These are phyloP conservation scores for Penicillium sp. DNA, from an alignment of 2,329 filamentous ascomycete genomes.

Conservation along the genomic window DNA sequence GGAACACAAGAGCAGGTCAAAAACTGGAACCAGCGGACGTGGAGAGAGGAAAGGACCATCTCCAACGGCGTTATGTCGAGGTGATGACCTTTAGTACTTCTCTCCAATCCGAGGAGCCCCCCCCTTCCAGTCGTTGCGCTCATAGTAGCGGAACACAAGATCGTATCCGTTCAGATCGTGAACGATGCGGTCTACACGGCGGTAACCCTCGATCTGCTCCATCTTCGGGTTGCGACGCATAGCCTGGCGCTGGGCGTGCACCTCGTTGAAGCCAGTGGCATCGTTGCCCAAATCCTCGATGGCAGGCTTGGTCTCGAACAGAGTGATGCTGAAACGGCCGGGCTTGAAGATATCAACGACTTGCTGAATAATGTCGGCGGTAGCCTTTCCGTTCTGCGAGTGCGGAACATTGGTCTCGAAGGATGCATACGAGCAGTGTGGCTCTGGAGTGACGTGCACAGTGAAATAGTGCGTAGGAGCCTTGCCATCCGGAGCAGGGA, in stretches of 20 bases:
- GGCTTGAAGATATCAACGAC: slow-evolving; percentile 96
- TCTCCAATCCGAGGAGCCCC: slow-evolving; percentile 66
- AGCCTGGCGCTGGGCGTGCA: slow-evolving; percentile 48
- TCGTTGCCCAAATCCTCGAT: slow-evolving; percentile 43
- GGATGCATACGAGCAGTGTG: slow-evolving; percentile 94
- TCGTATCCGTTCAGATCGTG: slow-evolving; percentile 98
- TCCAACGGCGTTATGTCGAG: slow-evolving; percentile 3
- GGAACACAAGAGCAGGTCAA: slow-evolving; percentile 14
- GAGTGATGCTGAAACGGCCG: slow-evolving; percentile 93
- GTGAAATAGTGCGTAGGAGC: slow-evolving; percentile 88
- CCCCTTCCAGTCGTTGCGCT: slow-evolving; percentile 79
- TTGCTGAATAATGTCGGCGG: slow-evolving; percentile 86
- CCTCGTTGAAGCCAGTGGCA: slow-evolving; percentile 37
- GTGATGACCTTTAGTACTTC: slow-evolving; percentile 31
- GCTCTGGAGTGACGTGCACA: slow-evolving; percentile 96
- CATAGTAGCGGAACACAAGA: slow-evolving; percentile 94
- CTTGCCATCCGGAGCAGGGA: slow-evolving; percentile 70
- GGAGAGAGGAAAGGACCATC: slow-evolving; percentile 8
- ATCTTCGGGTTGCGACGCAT: slow-evolving; percentile 58
- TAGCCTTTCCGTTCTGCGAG: slow-evolving; percentile 82
- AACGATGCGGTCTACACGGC: slow-evolving; percentile 88
- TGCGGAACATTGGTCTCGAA: slow-evolving; percentile 98
- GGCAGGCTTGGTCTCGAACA: slow-evolving; percentile 83
- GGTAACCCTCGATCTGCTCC: slow-evolving; percentile 83
- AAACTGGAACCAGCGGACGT: slow-evolving; percentile 21